Base-by-base conservation (phyloP, 805 yeast species). In the Komagataella kurtzmanii region DNA sequence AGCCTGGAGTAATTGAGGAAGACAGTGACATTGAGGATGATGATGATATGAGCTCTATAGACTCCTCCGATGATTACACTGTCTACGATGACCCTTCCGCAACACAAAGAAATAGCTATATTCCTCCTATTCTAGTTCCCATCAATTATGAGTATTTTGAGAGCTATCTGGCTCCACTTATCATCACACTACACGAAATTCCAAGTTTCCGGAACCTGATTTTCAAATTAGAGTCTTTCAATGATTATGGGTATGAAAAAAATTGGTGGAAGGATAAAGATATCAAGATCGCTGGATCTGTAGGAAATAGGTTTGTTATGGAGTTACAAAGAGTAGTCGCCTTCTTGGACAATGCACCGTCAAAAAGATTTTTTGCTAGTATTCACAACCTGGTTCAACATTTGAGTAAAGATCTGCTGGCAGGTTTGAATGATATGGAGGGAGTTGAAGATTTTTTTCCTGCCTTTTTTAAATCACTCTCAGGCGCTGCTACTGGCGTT, bases 281-380 rank as follows among this genome's bases (percentile, higher is more conserved):
- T 19, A 57, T 59, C 4, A 64, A 65, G 24, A 60, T 30, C 40
- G 40, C 55, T 36, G 58, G 66, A 21, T 44, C 57, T 1, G 52
- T 57, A 6, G 60, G 62, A 49, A 53, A 64, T n/a, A 51, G 58
- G 8, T 61, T 67, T 17, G 52, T 66, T 6, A 57, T 66, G 50
- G 77, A 73, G 54, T 54, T 66, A 1, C 76, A 73, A 54, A 57
- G 73, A 54, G 48, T 66, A 23, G 59, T 71, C 36, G 73, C 67
- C 2, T 69, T 71, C 53, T 55, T 73, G 45, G 66, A 61, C 21
- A 17, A 60, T 10, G 65, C 61, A 3, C 59, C 57, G 10, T 68
- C 74, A 2, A 46, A 57, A 2, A 59, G 77, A 52, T 60, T 69
- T 1, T 73, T 73, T 56, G 63, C 74, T 0, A 70, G 76, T 1